Percentiles rank a stretch among this genome's conserved stretches.
Conservation (phyloP, 2,329 filamentous ascomycete genomes). For the Epichloe uncinata region DNA sequence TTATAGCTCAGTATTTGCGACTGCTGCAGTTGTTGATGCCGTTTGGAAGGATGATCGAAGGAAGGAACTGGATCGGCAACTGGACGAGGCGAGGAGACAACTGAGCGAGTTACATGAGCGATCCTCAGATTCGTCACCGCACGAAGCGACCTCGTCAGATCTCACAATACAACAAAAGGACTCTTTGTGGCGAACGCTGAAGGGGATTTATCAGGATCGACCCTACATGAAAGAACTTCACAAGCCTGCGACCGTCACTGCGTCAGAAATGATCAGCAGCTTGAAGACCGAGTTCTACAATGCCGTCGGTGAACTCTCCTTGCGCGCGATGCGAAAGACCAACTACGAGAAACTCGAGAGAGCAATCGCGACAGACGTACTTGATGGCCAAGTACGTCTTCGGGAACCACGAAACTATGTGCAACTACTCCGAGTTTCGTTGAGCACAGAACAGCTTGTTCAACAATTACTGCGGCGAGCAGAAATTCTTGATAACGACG, state of each 20-base stretch:
- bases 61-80: conserved; percentile 46
- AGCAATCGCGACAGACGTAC: conserved; percentile 17
- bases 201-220: conserved; percentile 17
- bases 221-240: conserved; percentile 24
- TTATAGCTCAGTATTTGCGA: conserved; percentile 55
- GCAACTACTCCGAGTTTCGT: conserved; percentile 17
- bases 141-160: conserved; percentile 5
- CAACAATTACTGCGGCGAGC: conserved; percentile 18
- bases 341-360: conserved; percentile 20
- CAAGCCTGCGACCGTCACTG: conserved; percentile 15
- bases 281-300: conserved; percentile 18
- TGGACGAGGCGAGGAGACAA: conserved; percentile 40
- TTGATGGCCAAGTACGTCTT: conserved; percentile 8
- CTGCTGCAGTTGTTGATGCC: conserved; percentile 50
- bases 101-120: conserved; percentile 26
- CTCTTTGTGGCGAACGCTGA: conserved; percentile 18
- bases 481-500: conserved; percentile 10
- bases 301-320: conserved; percentile 10
- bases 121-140: conserved; percentile 9
- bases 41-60: conserved; percentile 43
- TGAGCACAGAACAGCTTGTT: conserved; percentile 16
- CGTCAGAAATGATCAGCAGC: conserved; percentile 15
- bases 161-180: conserved; percentile 18
- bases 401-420: conserved; percentile 12
- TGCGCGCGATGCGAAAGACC: conserved; percentile 11